A percentile compares a stretch with the other conserved stretches of the same genome.
Conservation (phyloP, 257 asterid genomes). For the Scutellaria minor region DNA sequence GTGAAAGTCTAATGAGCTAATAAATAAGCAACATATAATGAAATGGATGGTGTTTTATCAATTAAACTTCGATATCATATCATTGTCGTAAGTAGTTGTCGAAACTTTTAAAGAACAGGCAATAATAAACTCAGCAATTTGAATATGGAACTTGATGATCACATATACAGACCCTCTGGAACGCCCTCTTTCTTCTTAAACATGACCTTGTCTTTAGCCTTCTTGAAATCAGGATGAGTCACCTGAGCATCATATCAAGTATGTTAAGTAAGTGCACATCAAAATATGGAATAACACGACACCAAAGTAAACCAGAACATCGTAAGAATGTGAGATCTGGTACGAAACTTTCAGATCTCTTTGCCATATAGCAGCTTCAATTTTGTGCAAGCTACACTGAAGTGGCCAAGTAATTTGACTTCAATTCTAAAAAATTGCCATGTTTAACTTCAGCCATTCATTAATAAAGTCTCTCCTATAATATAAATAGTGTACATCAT, state of each 20-base stretch:
- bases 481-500: neutral
- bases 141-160: slow-evolving; percentile 11
- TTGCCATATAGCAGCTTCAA: neutral
- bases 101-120: slow-evolving; percentile 7
- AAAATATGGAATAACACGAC: neutral
- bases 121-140: neutral
- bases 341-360: neutral
- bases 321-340: too few species aligned
- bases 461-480: neutral
- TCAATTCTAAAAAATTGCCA: neutral
- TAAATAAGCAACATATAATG: neutral
- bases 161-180: slow-evolving; percentile 70
- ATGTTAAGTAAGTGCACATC: neutral
- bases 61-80: neutral
- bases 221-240: slow-evolving; percentile 62
- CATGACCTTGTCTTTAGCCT: slow-evolving; percentile 74
- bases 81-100: neutral
- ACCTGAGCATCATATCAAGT: slow-evolving; percentile 42
- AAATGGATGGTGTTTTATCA: neutral
- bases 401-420: slow-evolving; percentile 2
- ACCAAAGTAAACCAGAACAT: too few species aligned
- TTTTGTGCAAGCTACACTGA: neutral
- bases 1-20: neutral
- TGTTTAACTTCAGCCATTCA: neutral
- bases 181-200: slow-evolving; percentile 74